A percentile compares a stretch with the other conserved stretches of the same genome.
These are phyloP conservation scores for Termitomyces bulborhizus DNA, from an alignment of 768 basidiomycete species.

Conservation along the genomic window DNA sequence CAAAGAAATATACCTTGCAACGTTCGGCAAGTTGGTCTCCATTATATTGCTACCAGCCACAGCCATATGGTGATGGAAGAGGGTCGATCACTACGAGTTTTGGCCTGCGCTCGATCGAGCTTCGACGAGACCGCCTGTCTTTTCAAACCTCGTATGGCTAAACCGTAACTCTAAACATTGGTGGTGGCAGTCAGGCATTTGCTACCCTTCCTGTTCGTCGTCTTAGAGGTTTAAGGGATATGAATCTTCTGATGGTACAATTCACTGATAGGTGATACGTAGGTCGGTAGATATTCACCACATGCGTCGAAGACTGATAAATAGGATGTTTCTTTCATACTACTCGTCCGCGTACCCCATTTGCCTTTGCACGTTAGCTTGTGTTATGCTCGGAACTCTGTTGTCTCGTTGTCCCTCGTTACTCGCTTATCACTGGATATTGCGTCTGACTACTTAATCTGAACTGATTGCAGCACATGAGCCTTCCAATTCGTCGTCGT, in stretches of 20 bases:
- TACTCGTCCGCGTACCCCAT: not conserved
- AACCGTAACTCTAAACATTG: not conserved
- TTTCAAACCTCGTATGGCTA: not conserved
- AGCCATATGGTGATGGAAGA: constrained; percentile 38
- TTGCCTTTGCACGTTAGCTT: not conserved
- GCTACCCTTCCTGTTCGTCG: not conserved
- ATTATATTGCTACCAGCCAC: constrained; percentile 23
- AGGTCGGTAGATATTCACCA: not conserved
- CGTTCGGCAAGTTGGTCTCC: constrained; percentile 34
- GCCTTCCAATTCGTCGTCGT: not conserved
- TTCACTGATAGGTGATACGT: not conserved
- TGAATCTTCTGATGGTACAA: not conserved
- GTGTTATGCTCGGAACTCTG: not conserved
- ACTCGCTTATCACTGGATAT: not conserved
- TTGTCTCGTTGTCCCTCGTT: not conserved
- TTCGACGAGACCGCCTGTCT: constrained; percentile 2
- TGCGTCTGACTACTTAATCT: not conserved
- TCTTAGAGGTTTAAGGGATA: not conserved
- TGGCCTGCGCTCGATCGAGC: constrained; percentile 8
- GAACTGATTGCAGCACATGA: not conserved
- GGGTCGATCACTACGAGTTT: constrained; percentile 8
- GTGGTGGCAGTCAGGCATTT: not conserved
- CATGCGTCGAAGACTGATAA: not conserved
- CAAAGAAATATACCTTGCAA: constrained; percentile 27
- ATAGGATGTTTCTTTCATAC: not conserved